These are phyloP conservation scores for Termitomyces sp. DNA, from an alignment of 768 basidiomycete genomes.

Conservation along the genomic window DNA sequence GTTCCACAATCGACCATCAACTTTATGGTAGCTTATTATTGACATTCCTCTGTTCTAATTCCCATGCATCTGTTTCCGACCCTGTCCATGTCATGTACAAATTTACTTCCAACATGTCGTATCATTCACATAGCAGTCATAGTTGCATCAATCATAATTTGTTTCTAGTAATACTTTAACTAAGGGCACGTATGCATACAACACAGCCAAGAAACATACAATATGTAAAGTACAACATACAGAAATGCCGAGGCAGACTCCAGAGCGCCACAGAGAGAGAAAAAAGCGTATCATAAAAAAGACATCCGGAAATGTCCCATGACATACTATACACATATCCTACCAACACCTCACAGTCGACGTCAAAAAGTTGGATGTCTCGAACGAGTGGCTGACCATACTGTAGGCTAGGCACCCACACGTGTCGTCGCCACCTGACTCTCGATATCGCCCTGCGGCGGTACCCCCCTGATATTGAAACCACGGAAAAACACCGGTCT, in stretches of 20 bases:
- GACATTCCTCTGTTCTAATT: not conserved
- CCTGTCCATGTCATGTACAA: not conserved
- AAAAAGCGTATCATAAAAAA: not conserved
- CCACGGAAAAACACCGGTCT: slow-evolving; percentile 15
- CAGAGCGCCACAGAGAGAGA: not conserved
- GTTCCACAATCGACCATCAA: not conserved
- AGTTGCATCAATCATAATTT: not conserved
- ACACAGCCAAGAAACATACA: not conserved
- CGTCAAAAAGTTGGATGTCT: not conserved
- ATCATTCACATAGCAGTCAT: not conserved
- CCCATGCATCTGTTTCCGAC: not conserved
- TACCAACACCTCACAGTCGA: not conserved
- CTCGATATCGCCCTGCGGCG: slow-evolving; percentile 23
- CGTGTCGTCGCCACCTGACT: slow-evolving; percentile 21
- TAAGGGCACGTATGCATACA: not conserved
- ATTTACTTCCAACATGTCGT: not conserved
- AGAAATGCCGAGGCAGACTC: not conserved
- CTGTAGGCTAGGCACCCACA: slow-evolving; percentile 11
- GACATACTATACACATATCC: not conserved
- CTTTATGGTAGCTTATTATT: not conserved
- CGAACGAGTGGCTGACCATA: not conserved
- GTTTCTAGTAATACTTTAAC: not conserved
- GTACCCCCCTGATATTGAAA: slow-evolving; percentile 12
- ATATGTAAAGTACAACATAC: not conserved
- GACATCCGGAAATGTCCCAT: slow-evolving; percentile 1